These are phyloP conservation scores for Diutina mesorugosa DNA, from an alignment of 1,139 yeast genomes.

Conservation along the genomic window DNA sequence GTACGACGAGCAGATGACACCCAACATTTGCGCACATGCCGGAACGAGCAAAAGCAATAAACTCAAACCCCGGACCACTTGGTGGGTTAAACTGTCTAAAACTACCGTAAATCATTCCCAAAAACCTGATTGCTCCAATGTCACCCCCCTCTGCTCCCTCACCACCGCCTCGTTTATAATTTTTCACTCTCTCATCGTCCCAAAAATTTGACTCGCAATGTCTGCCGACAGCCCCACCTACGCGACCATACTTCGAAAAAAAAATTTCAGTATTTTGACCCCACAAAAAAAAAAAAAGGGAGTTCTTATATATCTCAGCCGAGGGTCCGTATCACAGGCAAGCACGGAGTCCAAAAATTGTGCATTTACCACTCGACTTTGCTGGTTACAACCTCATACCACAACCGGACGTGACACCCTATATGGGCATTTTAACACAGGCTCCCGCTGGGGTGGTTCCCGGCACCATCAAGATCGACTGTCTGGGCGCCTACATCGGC, in stretches of 20 bases:
- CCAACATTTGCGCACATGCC: neutral
- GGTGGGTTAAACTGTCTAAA: neutral
- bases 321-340: neutral
- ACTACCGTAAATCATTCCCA: neutral
- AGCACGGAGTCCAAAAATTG: neutral
- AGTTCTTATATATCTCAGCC: neutral
- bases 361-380: neutral
- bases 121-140: no score
- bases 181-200: neutral
- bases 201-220: neutral
- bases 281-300: neutral
- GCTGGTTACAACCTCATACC: neutral
- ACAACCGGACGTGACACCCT: neutral
- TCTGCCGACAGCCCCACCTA: neutral
- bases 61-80: neutral
- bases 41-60: neutral
- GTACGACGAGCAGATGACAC: neutral
- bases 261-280: neutral
- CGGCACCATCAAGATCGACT: constrained; percentile 1
- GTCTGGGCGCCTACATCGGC: constrained; percentile 1
- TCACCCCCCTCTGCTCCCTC: no score
- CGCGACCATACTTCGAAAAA: neutral
- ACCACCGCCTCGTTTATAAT: neutral
- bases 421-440: neutral
- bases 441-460: neutral